Conservation (phyloP, 2,329 filamentous ascomycete species). For the Clarireedia monteithiana region DNA sequence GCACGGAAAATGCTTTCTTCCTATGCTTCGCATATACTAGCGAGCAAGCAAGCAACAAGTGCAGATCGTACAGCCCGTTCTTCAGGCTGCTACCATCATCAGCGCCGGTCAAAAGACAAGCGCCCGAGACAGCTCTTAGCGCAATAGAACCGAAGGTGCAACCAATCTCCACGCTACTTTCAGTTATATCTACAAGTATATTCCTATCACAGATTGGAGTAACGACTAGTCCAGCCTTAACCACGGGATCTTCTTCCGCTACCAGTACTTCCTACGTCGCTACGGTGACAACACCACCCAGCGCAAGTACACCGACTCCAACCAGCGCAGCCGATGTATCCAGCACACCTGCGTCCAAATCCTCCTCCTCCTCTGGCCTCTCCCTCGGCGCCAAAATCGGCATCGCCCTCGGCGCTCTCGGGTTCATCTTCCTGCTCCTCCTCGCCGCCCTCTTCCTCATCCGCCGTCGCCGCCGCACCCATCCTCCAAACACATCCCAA, state of each 20-base stretch:
- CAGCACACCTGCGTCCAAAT: not conserved
- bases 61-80: not conserved
- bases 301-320: not conserved
- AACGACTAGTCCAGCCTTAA: not conserved
- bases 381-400: conserved; percentile 6
- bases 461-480: not conserved
- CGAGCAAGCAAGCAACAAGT: too few relatives aligned
- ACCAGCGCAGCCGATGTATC: not conserved
- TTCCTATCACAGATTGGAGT: not conserved
- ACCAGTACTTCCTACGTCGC: not conserved
- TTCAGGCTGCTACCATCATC: not conserved
- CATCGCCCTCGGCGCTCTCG: conserved; percentile 1
- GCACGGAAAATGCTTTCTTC: too few relatives aligned
- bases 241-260: not conserved
- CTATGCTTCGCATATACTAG: not conserved
- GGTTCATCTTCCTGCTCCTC: not conserved
- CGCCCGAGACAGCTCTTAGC: not conserved
- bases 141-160: not conserved
- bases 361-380: not conserved
- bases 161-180: not conserved
- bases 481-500: not conserved
- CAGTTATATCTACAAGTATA: not conserved
- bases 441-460: not conserved
- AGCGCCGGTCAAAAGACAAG: not conserved
- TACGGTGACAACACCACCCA: not conserved